These are phyloP conservation scores for Umbelopsis sp. DNA, from an alignment of 192 early-diverging fungal genomes.

Conservation along the genomic window DNA sequence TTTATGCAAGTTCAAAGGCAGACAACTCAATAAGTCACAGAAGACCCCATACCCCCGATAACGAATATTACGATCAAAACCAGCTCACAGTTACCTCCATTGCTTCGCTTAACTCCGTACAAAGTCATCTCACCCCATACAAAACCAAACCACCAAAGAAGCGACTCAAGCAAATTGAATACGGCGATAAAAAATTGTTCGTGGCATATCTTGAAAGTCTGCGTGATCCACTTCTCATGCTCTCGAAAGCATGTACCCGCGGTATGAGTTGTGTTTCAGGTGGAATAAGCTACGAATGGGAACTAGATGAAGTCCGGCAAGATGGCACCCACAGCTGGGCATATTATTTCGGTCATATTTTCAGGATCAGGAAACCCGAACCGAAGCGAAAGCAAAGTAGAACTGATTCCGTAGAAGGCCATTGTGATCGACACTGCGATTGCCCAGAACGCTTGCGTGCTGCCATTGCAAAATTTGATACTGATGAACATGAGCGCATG, in stretches of 20 bases:
- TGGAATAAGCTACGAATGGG: conserved; percentile 24
- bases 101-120: conserved; percentile 8
- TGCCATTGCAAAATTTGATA: conserved; percentile 27
- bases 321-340: conserved; percentile 19
- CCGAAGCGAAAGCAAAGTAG: neutral
- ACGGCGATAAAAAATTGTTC: conserved; percentile 48
- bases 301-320: conserved; percentile 22
- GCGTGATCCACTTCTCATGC: conserved; percentile 46
- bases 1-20: neutral
- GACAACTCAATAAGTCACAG: neutral
- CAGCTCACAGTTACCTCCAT: conserved; percentile 30
- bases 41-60: neutral
- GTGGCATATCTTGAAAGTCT: conserved; percentile 52
- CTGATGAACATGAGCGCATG: conserved; percentile 27
- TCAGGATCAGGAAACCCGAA: neutral
- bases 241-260: conserved; percentile 39
- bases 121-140: neutral
- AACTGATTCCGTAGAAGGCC: conserved; percentile 2
- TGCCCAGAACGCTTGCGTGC: conserved; percentile 17
- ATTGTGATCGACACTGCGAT: conserved; percentile 6
- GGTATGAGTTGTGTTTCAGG: conserved; percentile 26
- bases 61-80: conserved; percentile 30
- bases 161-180: conserved; percentile 46
- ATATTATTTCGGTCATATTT: conserved; percentile 18
- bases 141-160: conserved; percentile 27